Evolutionary conservation across 192 early-diverging fungal genomes (phyloP), one percentile per base, ranked within the genome.

Genomic region (Coemansia sp.): DNA sequence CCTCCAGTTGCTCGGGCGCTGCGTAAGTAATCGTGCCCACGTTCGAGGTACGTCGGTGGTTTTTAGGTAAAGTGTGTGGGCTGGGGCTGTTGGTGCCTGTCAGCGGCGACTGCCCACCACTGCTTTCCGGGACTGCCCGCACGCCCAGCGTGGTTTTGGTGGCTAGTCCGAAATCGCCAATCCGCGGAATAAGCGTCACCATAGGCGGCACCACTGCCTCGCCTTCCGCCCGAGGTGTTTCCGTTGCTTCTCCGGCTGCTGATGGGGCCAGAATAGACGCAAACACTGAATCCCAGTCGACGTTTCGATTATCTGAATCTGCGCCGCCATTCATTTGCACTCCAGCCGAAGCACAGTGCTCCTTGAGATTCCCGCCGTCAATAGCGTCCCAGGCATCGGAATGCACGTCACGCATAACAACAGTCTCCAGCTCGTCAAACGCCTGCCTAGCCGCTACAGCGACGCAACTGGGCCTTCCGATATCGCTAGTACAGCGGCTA

Each of bases 121-220:
- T 50, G 46, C 44, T 11, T 14, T 10, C 10, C 22, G 21, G n/a
- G n/a, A n/a, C n/a, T n/a, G n/a, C n/a, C n/a, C n/a, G n/a, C n/a
- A 7, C 29, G 7, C 68, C 74, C 41, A 71, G 56, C n/a, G 69
- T 35, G 24, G 52, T 35, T 53, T 76, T 74, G 37, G 93, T 91
- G 0, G 93, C 97, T 52, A 99, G 74, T 2, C 97, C 97, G 83
- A 99, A 99, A 65, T 99, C 97, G 4, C 97, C 97, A 71, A 99
- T 92, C 17, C 70, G 62, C 15, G 70, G 69, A 18, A 78, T 78
- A 67, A 78, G 67, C 48, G 69, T 62, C n/a, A 78, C 69, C 34
- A 56, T 43, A 15, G 62, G 52, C n/a, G 73, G 56, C 12, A 7
- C 26, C 4, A 27, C 22, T 4, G 12, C 46, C 11, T 26, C 7